Conservation (phyloP, 2,329 filamentous ascomycete genomes). For the Clonostachys byssicola region DNA sequence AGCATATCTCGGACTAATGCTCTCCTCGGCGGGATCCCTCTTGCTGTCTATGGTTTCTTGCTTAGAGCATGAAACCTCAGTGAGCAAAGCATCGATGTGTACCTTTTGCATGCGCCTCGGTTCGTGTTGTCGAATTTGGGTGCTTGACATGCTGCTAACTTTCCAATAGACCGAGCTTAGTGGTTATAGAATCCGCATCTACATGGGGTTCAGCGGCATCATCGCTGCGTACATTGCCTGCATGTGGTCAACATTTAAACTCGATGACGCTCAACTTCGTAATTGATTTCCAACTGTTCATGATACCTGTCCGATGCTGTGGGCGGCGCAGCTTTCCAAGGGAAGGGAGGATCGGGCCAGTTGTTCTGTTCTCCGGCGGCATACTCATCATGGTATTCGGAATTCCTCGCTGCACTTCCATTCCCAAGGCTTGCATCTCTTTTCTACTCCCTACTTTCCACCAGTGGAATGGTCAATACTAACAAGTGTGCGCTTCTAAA, state of each 20-base stretch:
- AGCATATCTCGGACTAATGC: too few relatives aligned
- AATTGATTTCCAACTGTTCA: constrained; percentile 32
- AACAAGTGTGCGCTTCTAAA: constrained; percentile 20
- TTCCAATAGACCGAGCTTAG: constrained; percentile 10
- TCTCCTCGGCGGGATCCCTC: too few relatives aligned
- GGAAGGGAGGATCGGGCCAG: constrained; percentile 46
- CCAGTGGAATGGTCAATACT: too few relatives aligned
- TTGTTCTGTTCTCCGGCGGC: constrained; percentile 50
- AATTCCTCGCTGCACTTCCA: constrained; percentile 47
- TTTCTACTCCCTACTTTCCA: not conserved
- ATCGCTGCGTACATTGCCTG: constrained; percentile 22
- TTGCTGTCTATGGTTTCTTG: too few relatives aligned
- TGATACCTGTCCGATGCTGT: constrained; percentile 45
- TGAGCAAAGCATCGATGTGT: constrained; percentile 47
- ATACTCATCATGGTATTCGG: constrained; percentile 50
- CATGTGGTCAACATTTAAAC: constrained; percentile 24
- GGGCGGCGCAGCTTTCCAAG: constrained; percentile 40
- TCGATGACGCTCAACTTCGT: constrained; percentile 26
- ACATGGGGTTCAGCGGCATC: constrained; percentile 25
- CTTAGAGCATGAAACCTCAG: too few relatives aligned
- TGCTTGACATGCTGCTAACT: not conserved
- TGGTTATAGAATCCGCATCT: constrained; percentile 15
- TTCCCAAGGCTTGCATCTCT: constrained; percentile 12
- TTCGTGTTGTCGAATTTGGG: constrained; percentile 11
- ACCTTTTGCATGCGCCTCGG: constrained; percentile 45